Evolutionary conservation across 2,329 filamentous ascomycete species (phyloP).

Genomic region (Trichoderma guizhouense): DNA sequence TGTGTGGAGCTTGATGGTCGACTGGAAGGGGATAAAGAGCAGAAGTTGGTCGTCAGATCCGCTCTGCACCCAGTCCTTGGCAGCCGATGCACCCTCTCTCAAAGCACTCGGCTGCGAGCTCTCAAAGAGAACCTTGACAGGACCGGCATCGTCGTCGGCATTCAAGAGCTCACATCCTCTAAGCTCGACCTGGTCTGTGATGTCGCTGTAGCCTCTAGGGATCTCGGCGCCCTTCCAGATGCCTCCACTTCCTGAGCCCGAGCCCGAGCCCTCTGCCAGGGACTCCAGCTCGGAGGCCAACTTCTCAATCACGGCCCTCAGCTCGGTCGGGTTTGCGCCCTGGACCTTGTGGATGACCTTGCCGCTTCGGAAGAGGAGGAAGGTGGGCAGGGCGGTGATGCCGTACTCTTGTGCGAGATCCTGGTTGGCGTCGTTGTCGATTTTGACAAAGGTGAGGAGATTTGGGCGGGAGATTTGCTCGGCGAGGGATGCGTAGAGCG

Average conservation of each 20-base stretch:
- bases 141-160: slow-evolving; percentile 71
- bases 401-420: slow-evolving; percentile 71
- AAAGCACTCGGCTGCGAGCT: slow-evolving; percentile 62
- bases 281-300: slow-evolving; percentile 63
- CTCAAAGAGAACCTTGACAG: slow-evolving; percentile 73
- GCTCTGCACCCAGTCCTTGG: slow-evolving; percentile 87
- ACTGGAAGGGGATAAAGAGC: slow-evolving; percentile 86
- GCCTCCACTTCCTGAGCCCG: slow-evolving; percentile 35
- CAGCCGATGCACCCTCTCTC: slow-evolving; percentile 49
- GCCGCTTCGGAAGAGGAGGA: slow-evolving; percentile 78
- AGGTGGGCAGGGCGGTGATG: slow-evolving; percentile 81
- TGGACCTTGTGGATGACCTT: slow-evolving; percentile 64
- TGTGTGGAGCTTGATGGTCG: slow-evolving; percentile 84
- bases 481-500: slow-evolving; percentile 76
- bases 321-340: slow-evolving; percentile 69
- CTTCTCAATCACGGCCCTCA: slow-evolving; percentile 69
- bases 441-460: slow-evolving; percentile 78
- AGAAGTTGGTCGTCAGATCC: slow-evolving; percentile 96
- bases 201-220: slow-evolving; percentile 77
- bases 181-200: slow-evolving; percentile 77
- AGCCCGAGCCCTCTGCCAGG: slow-evolving; percentile 42
- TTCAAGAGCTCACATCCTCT: slow-evolving; percentile 85
- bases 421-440: slow-evolving; percentile 76
- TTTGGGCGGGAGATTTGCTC: slow-evolving; percentile 65
- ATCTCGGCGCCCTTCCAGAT: slow-evolving; percentile 72